Base-by-base conservation (phyloP, 768 basidiomycete genomes). In the Sarcodon aspratus region DNA sequence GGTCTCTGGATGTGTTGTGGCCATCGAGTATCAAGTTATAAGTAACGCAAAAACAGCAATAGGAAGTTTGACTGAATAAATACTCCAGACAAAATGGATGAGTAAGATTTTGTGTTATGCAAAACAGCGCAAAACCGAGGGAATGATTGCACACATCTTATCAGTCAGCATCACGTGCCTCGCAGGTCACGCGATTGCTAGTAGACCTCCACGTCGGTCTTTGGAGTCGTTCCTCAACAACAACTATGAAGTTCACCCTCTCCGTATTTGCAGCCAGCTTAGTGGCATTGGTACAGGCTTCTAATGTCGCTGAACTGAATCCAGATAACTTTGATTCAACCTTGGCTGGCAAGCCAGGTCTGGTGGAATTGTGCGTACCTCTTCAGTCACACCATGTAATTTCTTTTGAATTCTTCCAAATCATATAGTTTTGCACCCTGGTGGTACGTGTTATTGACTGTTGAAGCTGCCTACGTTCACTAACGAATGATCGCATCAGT, bases 361-460 rank as follows among this genome's bases (percentile, higher is more conserved):
- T 93, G 33, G 88, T 95, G 21, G 91, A 94, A 67, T 94, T 95
- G 90, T 93, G 58, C 65, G 91, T 75, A 21, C 48, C 27, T 6
- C 1, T 36, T 48, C 21, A n/a, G 18, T 37, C 7, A 48, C 32
- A 3, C 35, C 6, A 18, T 31, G 34, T 31, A 17, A 50, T 12
- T 15, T 48, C 32, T 36, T 52, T 53, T 48, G 15, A 12, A 46
- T 21, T 48, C 36, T 44, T 45, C 9, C 38, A 9, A 36, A 9
- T 12, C 21, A 18, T 43, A 3, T 48, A 92, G 88, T 65, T 91
- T 82, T 56, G 89, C 89, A 13, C 84, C 89, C 8, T 92, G 89
- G 89, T 91, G 89, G 85, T 85, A 71, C 53, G 79, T 65, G 4
- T 33, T 58, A 44, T 10, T 47, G 32, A 32, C 34, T 32, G 44